Evolutionary conservation across 768 basidiomycete genomes (phyloP).

Genomic region (Leccinum subgranulosum): DNA sequence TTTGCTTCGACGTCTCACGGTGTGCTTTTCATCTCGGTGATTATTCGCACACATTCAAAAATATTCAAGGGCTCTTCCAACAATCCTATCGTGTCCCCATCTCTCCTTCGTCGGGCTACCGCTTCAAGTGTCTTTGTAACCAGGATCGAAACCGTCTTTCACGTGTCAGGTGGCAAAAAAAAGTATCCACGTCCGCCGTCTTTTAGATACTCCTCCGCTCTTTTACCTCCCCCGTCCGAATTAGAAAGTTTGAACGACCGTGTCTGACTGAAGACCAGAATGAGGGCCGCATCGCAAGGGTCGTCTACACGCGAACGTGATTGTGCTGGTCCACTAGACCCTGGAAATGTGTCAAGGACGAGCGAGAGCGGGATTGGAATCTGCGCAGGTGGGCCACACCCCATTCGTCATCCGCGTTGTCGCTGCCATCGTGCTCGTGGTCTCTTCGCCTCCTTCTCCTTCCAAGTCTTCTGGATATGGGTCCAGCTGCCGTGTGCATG

Average conservation of each 20-base stretch:
- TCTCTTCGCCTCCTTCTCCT: background rate
- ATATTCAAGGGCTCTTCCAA: slow-evolving; percentile 1
- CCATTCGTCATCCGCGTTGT: background rate
- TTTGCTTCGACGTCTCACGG: background rate
- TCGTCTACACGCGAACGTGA: background rate
- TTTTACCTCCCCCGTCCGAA: background rate
- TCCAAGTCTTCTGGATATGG: background rate
- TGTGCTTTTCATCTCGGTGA: background rate
- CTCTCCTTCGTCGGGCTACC: slow-evolving; percentile 6
- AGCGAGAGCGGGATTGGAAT: slow-evolving; percentile 4
- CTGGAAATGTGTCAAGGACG: background rate
- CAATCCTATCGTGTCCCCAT: slow-evolving; percentile 10
- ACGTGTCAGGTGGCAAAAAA: background rate
- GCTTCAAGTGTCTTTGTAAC: background rate
- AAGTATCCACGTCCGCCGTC: background rate
- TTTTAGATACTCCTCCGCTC: background rate
- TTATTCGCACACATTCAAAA: background rate
- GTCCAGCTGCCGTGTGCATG: background rate
- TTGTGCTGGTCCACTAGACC: background rate
- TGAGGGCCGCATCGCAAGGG: background rate
- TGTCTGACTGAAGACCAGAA: background rate
- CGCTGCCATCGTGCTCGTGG: background rate
- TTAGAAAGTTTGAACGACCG: background rate
- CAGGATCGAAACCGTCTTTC: background rate
- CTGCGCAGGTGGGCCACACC: background rate